phyloP scores from a whole-genome alignment of 2,329 filamentous ascomycete species.

The Cladophialophora bantiana region DNA sequence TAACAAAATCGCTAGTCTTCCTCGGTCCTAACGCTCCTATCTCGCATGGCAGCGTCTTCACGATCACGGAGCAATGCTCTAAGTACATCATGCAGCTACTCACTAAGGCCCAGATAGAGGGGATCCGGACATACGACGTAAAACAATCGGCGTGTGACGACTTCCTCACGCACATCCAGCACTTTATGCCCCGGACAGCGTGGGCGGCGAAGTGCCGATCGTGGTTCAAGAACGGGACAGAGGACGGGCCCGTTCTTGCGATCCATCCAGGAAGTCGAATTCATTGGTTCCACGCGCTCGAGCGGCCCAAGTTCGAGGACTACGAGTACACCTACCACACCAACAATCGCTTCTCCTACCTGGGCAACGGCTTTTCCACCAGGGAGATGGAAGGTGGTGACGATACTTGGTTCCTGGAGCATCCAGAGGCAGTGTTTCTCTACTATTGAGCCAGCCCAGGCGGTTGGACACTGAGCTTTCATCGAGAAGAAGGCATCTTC shows the following conservation, averaged over 20 bases:
- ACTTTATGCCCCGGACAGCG: conserved; percentile 47
- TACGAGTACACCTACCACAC: conserved; percentile 50
- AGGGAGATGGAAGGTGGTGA: conserved; percentile 38
- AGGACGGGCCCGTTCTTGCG: conserved; percentile 55
- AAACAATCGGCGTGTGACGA: conserved; percentile 41
- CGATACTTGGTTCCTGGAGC: conserved; percentile 11
- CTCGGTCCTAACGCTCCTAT: conserved; percentile 40
- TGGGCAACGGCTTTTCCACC: conserved; percentile 58
- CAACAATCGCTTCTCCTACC: conserved; percentile 55
- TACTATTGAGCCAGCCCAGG: neutral
- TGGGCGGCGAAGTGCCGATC: conserved; percentile 42
- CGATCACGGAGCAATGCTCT: conserved; percentile 39
- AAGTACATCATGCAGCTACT: conserved; percentile 40
- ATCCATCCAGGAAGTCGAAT: conserved; percentile 53
- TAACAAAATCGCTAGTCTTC: conserved; percentile 29
- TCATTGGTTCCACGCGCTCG: conserved; percentile 48
- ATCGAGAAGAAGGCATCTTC: no score
- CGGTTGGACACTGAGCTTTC: no score
- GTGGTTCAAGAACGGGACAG: conserved; percentile 59
- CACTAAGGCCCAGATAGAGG: conserved; percentile 38
- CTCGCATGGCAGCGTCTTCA: conserved; percentile 41
- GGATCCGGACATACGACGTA: conserved; percentile 29
- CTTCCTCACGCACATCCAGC: conserved; percentile 49
- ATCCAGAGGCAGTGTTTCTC: neutral
- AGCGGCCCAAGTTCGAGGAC: conserved; percentile 44